These are phyloP conservation scores for Xylariaceae sp. DNA, from an alignment of 2,329 filamentous ascomycete genomes.

Conservation along the genomic window DNA sequence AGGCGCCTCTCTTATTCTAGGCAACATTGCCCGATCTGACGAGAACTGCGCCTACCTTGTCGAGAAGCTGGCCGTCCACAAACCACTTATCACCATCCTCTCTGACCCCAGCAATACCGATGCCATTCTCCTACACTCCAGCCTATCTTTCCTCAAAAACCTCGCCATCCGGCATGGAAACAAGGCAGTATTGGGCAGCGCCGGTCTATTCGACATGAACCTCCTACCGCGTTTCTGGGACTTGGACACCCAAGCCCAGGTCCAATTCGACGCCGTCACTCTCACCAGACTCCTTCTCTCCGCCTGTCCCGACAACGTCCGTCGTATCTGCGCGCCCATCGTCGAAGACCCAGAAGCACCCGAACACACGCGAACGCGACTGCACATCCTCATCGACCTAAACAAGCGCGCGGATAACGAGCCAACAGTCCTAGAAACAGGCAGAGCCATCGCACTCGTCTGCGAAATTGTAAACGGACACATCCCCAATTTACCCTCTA, in stretches of 20 bases:
- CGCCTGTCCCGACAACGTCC: constrained; percentile 48
- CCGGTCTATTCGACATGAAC: constrained; percentile 39
- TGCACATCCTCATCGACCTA: constrained; percentile 37
- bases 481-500: background rate
- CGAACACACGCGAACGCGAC: constrained; percentile 29
- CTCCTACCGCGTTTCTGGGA: constrained; percentile 51
- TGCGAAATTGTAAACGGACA: constrained; percentile 49
- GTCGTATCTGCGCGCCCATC: constrained; percentile 41
- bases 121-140: constrained; percentile 51
- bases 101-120: constrained; percentile 36
- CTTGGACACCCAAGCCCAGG: constrained; percentile 48
- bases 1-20: constrained; percentile 55
- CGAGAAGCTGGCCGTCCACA: constrained; percentile 38
- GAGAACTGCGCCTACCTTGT: constrained; percentile 48
- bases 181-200: constrained; percentile 45
- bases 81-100: constrained; percentile 43
- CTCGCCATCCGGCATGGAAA: constrained; percentile 54
- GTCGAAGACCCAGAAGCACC: constrained; percentile 29
- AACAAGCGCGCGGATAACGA: constrained; percentile 44
- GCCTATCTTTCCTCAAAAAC: constrained; percentile 59
- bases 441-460: constrained; percentile 47
- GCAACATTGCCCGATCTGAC: constrained; percentile 58
- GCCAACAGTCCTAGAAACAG: constrained; percentile 56
- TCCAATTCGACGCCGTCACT: constrained; percentile 56
- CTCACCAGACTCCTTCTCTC: constrained; percentile 53